phyloP scores from a whole-genome alignment of 1,284 basidiomycete species.

The Golubevia sp. region DNA sequence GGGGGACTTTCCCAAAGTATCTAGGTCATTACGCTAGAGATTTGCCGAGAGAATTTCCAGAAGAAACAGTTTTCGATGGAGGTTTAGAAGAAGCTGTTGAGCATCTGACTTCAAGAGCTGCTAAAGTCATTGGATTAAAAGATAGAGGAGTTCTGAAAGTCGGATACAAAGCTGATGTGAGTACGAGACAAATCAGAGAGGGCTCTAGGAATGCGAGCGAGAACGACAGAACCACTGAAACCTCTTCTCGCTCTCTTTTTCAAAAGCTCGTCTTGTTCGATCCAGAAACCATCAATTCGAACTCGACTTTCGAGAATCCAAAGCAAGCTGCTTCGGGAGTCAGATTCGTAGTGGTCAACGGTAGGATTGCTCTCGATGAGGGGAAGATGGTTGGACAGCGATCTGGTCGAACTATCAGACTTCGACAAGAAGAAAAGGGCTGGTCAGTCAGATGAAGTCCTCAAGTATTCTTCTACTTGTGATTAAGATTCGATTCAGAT shows the following conservation, averaged over 20 bases:
- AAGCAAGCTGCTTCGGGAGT: slow-evolving; percentile 39
- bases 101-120: slow-evolving; percentile 61
- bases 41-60: background rate
- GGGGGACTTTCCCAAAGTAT: slow-evolving; percentile 59
- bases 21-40: slow-evolving; percentile 42
- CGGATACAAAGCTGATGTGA: slow-evolving; percentile 51
- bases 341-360: slow-evolving; percentile 59
- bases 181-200: no score
- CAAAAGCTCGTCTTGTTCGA: slow-evolving; percentile 55
- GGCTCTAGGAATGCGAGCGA: no score
- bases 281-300: slow-evolving; percentile 45
- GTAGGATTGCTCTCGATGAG: slow-evolving; percentile 48
- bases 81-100: slow-evolving; percentile 42
- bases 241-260: no score
- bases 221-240: no score
- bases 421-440: no score
- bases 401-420: slow-evolving; percentile 31
- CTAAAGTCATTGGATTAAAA: slow-evolving; percentile 55
- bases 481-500: no score
- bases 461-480: no score
- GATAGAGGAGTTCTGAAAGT: slow-evolving; percentile 44
- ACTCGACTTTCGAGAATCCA: slow-evolving; percentile 50
- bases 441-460: no score
- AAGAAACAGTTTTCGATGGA: slow-evolving; percentile 1
- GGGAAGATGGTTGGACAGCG: slow-evolving; percentile 42